Evolutionary conservation across 2,329 filamentous ascomycete species (phyloP), one percentile per base, ranked within the genome.

Genomic region (Curvularia verruculosa): DNA sequence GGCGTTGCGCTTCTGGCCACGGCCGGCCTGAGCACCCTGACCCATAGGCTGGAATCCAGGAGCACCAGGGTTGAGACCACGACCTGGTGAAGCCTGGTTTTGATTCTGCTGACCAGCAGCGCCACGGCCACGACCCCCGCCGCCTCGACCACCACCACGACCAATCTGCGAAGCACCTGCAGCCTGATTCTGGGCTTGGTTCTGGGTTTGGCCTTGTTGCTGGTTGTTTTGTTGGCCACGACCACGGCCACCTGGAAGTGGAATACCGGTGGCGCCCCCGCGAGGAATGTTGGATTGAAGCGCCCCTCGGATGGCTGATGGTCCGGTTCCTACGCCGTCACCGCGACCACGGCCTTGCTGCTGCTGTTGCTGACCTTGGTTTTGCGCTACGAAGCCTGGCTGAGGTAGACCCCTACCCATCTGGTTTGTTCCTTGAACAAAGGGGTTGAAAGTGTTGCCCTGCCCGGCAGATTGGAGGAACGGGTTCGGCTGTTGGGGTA

Each of bases 51-150:
- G 61, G 46, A 78, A 78, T 5, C 70, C 66, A 47, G 56, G 57
- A 1, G 77, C 77, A 18, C 63, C 66, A 1, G 75, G 70, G 41
- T 77, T 79, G 59, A 79, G 61, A 3, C 63, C 66, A 1, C 68
- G 63, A 0, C 54, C 49, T 0, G 70, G 67, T 13, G 64, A 68
- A 2, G 46, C 49, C 48, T 59, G 64, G 18, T 65, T 67, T 29
- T 68, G 62, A 19, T 57, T 64, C 19, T 62, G 39, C 26, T 51
- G 52, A 13, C 50, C 36, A 1, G 64, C 53, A 8, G 60, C 54
- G 1, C 66, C 55, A 9, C 62, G 57, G 8, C 67, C 60, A 8
- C 69, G 60, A 43, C 65, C 59, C n/a, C 63, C 64, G 18, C 73
- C 67, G 18, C 73, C 67, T 36, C 71, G 60, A 5, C 64, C 54